Evolutionary conservation across 2,329 filamentous ascomycete genomes (phyloP).

Genomic region (Eutypa lata): DNA sequence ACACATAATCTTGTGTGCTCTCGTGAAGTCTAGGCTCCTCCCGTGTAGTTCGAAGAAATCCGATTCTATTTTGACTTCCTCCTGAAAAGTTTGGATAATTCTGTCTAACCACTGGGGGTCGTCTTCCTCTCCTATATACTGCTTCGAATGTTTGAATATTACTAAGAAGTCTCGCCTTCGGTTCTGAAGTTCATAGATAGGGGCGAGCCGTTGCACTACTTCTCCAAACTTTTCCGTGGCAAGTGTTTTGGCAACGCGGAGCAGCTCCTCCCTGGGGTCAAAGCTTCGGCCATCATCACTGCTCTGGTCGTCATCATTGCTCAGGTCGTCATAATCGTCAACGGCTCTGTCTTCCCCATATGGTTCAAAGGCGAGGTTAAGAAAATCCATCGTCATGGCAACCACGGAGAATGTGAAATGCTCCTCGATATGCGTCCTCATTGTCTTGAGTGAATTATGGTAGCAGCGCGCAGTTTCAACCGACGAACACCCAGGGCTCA

Average conservation of each 20-base stretch:
- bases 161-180: not conserved
- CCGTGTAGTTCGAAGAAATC: not conserved
- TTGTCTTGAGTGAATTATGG: not conserved
- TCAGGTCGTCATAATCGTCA: not conserved
- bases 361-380: not conserved
- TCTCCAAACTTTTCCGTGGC: not conserved
- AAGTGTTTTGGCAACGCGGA: not conserved
- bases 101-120: too few species aligned
- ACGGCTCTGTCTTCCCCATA: not conserved
- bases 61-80: too few species aligned
- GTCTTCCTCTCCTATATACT: too few species aligned
- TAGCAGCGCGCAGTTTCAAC: not conserved
- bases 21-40: not conserved
- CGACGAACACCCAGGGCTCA: not conserved
- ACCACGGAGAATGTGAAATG: not conserved
- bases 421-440: not conserved
- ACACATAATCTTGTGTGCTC: not conserved
- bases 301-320: too few species aligned
- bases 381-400: not conserved
- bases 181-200: not conserved
- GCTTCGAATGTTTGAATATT: not conserved
- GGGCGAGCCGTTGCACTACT: not conserved
- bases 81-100: too few species aligned
- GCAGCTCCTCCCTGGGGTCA: not conserved
- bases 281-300: too few species aligned